Base-by-base conservation (phyloP, 2,329 filamentous ascomycete genomes). In the Venturia aucupariae region DNA sequence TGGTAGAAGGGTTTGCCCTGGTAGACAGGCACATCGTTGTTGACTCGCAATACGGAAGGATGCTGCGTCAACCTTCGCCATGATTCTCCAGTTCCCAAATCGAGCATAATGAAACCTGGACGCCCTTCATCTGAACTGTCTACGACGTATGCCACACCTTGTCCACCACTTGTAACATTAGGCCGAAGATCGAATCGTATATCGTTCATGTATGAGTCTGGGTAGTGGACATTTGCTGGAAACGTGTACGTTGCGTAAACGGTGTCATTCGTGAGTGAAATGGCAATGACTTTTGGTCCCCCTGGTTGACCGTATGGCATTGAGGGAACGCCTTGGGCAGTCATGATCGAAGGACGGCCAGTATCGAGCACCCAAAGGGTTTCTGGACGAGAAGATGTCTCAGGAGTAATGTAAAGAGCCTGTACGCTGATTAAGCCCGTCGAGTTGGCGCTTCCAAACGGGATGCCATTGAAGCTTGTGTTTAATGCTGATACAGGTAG, bases 361-460 rank as follows among this genome's bases (percentile, higher is more conserved):
- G 80, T 83, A 67, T 84, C 81, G 8, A 83, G 75, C 61, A 83
- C 78, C 81, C 80, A 83, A 27, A 82, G 75, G 7, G 79, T 75
- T 69, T 83, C 79, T 1, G 72, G 69, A 0, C 80, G 68, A 66
- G 48, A 54, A 6, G 48, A 54, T 2, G 48, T 30, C 11, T 54
- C 13, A n/a, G 48, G 4, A 17, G 83, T 81, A 22, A 83, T 75
- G 17, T 83, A 80, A 2, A 83, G 79, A 48, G 76, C 79, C 69
- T 83, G 81, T 0, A 81, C 79, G 60, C 79, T 79, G 64, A 83
- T 80, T 11, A 83, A 71, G 69, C 82, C 77, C 67, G 79, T 69
- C n/a, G 75, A 72, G 65, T 81, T 78, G 68, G 81, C 80, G 39
- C 76, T 79, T 39, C 76, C 77, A 2, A 75, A 81, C 1, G 79